Percentiles rank a stretch among this genome's conserved stretches.
Conservation (phyloP, 352 stramenopile genomes). For the Globisporangium yorkense region DNA sequence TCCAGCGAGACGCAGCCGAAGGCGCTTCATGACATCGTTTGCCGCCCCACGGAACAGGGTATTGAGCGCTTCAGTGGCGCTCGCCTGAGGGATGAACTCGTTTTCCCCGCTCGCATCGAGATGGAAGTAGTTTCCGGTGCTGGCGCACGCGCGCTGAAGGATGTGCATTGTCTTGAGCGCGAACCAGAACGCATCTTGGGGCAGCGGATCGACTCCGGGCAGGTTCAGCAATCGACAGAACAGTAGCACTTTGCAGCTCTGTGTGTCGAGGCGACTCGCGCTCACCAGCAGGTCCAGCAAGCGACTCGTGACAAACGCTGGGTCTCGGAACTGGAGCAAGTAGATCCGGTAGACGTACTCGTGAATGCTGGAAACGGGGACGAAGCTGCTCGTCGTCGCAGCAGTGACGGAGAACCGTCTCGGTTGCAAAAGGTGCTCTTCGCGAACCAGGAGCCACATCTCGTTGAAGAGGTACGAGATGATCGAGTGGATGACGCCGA, state of each 20-base stretch:
- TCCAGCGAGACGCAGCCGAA: slow-evolving; percentile 30
- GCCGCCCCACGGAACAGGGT: slow-evolving; percentile 25
- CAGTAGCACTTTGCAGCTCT: slow-evolving; percentile 51
- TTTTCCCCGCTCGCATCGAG: slow-evolving; percentile 36
- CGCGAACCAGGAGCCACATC: slow-evolving; percentile 35
- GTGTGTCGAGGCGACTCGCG: slow-evolving; percentile 36
- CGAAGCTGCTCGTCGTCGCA: slow-evolving; percentile 1
- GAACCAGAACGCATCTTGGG: slow-evolving; percentile 46
- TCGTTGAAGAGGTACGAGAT: slow-evolving; percentile 50
- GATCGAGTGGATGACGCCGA: slow-evolving; percentile 26
- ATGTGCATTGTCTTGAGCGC: slow-evolving; percentile 39
- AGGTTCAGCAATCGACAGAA: slow-evolving; percentile 39
- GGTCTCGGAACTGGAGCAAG: slow-evolving; percentile 36
- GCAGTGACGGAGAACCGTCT: slow-evolving; percentile 12
- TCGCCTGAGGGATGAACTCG: slow-evolving; percentile 41
- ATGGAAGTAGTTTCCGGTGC: slow-evolving; percentile 35
- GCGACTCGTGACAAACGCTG: slow-evolving; percentile 27
- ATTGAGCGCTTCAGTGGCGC: slow-evolving; percentile 30
- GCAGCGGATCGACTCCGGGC: slow-evolving; percentile 27
- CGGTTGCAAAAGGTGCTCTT: slow-evolving; percentile 20
- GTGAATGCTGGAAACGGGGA: slow-evolving; percentile 27
- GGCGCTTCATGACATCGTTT: slow-evolving; percentile 37
- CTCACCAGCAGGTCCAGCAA: slow-evolving; percentile 45
- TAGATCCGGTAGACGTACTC: slow-evolving; percentile 48
- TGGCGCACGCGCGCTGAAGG: slow-evolving; percentile 32